Evolutionary conservation across 2,329 filamentous ascomycete genomes (phyloP), one percentile per base, ranked within the genome.

Genomic region (Fusarium dlaminii): DNA sequence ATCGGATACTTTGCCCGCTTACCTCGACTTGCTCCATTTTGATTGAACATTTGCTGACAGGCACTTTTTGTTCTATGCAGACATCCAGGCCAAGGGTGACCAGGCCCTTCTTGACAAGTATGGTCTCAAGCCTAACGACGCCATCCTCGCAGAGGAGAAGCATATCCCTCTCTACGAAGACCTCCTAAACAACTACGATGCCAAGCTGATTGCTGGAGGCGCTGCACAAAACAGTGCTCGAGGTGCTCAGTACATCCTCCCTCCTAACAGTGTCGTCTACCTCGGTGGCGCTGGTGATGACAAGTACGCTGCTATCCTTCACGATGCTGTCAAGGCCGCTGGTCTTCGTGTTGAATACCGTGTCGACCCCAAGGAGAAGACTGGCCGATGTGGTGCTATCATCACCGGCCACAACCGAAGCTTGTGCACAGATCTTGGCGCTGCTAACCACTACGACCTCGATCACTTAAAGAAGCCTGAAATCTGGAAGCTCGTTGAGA

Each of bases 191-290:
- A 96, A 96, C 89, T 94, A 92, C 86, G 91, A 96, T 79, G 96
- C 96, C 74, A 97, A 97, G 86, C 89, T 98, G 82, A 96, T 98
- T 81, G 95, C 96, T 62, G 96, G 96, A 76, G 96, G 96, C 80
- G 96, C 96, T 64, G 96, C 96, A 36, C 96, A 99, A 87, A 99
- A 99, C 90, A 97, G 95, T 61, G 96, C 96, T 78, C 92, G 96
- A 81, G 96, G 96, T 78, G 96, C 96, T 74, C 94, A 96, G 91
- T 99, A 99, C 89, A 91, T 98, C 75, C 94, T 99, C 65, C 91
- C 94, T 37, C 87, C 93, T 70, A 93, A 98, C 87, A 96, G 93
- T 74, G 94, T 97, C 80, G 91, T 97, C 83, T 99, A 94, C 89
- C 90, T 98, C 76, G 96, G 96, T 78, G 95, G 95, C 81, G 94